These are phyloP conservation scores for Cystobasidium sp. DNA, from an alignment of 1,284 basidiomycete genomes.

Conservation along the genomic window DNA sequence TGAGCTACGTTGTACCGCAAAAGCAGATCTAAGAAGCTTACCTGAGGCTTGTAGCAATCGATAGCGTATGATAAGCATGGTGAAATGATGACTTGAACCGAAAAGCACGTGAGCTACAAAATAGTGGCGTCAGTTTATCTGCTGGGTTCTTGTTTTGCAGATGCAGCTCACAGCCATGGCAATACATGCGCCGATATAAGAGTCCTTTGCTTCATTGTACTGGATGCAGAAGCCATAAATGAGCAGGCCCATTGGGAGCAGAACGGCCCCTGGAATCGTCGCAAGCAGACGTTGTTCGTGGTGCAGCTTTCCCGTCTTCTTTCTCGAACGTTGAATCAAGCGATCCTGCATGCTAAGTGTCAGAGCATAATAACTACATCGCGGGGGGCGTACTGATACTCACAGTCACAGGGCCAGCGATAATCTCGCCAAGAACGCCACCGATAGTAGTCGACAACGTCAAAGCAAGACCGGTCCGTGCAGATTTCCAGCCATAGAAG, in stretches of 20 bases:
- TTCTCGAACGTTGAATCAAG: conserved; percentile 14
- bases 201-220: conserved; percentile 20
- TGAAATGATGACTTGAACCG: conserved; percentile 38
- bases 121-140: conserved; percentile 2
- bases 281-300: conserved; percentile 36
- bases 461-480: conserved; percentile 40
- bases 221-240: conserved; percentile 41
- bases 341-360: conserved; percentile 20
- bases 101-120: conserved; percentile 32
- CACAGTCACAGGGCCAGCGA: conserved; percentile 37
- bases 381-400: background rate
- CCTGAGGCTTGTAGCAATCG: conserved; percentile 41
- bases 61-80: conserved; percentile 21
- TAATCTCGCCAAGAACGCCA: conserved; percentile 37
- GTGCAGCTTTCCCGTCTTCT: conserved; percentile 30
- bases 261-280: conserved; percentile 19
- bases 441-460: conserved; percentile 36
- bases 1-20: background rate
- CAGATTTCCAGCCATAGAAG: conserved; percentile 40
- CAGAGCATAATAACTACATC: background rate
- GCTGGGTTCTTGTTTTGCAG: background rate
- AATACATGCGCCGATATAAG: conserved; percentile 32
- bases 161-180: conserved; percentile 27
- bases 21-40: background rate
- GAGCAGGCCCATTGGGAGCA: conserved; percentile 38